A percentile compares a stretch with the other conserved stretches of the same genome.
Evolutionary conservation across 768 basidiomycete species (phyloP).

Genomic region (Hygrophorus russula): DNA sequence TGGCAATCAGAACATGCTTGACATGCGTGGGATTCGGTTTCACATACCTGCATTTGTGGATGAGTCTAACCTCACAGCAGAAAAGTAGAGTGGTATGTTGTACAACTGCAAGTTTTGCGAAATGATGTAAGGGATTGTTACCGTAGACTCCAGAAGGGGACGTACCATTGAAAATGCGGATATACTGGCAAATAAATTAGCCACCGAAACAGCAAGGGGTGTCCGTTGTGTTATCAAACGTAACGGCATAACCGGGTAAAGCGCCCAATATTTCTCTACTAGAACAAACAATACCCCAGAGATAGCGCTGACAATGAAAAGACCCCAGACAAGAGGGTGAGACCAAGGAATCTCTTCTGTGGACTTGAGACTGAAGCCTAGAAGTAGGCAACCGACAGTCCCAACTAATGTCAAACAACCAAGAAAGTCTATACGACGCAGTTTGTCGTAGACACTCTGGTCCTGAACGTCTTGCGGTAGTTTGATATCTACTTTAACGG

Average conservation of each 20-base stretch:
- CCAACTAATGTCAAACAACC: conserved; percentile 75
- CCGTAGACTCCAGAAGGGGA: conserved; percentile 8
- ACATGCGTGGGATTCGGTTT: conserved; percentile 4
- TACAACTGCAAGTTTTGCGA: conserved; percentile 42
- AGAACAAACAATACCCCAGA: conserved; percentile 52
- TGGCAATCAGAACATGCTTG: conserved; percentile 9
- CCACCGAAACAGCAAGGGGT: conserved; percentile 69
- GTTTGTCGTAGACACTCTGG: conserved; percentile 48
- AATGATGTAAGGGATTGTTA: conserved; percentile 12
- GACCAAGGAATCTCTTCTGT: conserved; percentile 73
- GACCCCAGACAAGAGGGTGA: conserved; percentile 57
- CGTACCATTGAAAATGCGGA: conserved; percentile 71
- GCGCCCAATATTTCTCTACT: conserved; percentile 69
- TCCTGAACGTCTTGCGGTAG: conserved; percentile 57
- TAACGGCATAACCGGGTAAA: conserved; percentile 87
- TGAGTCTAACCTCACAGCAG: conserved; percentile 60
- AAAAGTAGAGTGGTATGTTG: conserved; percentile 84
- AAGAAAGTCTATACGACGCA: conserved; percentile 74
- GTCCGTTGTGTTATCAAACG: conserved; percentile 67
- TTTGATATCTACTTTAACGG: conserved; percentile 66
- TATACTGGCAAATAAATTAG: conserved; percentile 70
- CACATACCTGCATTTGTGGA: conserved; percentile 57
- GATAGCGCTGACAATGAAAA: conserved; percentile 46
- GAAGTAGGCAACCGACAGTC: conserved; percentile 56
- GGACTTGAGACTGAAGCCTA: conserved; percentile 68